A percentile compares a stretch with the other conserved stretches of the same genome.
Evolutionary conservation across 2,329 filamentous ascomycete genomes (phyloP).

Genomic region (Clarireedia monteithiana): DNA sequence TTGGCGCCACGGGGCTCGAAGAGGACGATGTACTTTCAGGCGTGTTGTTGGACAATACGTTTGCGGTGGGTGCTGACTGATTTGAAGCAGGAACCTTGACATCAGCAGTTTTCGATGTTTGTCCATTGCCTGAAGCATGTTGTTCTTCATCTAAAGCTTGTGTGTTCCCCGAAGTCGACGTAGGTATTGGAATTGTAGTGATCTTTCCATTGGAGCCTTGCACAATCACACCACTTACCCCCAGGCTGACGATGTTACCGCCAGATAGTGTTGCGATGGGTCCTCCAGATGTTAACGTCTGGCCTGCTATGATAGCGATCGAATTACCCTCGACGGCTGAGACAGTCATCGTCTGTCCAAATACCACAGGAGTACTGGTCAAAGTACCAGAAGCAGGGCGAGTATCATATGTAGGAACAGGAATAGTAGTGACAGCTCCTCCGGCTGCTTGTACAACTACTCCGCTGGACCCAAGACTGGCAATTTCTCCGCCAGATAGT

Average conservation of each 20-base stretch:
- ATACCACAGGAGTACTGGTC: not conserved
- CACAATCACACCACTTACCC: conserved; percentile 10
- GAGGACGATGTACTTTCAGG: too few species aligned
- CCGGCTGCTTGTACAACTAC: conserved; percentile 10
- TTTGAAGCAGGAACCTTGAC: too few species aligned
- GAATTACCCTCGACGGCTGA: not conserved
- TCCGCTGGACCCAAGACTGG: conserved; percentile 10
- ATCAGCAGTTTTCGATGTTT: too few species aligned
- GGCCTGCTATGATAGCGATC: conserved; percentile 7
- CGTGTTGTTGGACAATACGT: too few species aligned
- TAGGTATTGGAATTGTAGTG: conserved; percentile 1
- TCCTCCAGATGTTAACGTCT: conserved; percentile 11
- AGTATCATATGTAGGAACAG: not conserved
- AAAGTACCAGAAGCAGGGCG: not conserved
- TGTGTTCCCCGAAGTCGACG: not conserved
- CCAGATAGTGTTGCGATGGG: conserved; percentile 10
- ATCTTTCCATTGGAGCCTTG: conserved; percentile 12
- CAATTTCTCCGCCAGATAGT: conserved; percentile 8
- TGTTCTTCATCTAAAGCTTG: too few species aligned
- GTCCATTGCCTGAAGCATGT: too few species aligned
- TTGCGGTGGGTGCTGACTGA: too few species aligned
- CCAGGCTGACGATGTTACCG: conserved; percentile 8
- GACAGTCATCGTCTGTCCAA: not conserved
- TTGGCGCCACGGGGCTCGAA: too few species aligned
- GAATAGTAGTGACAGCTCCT: conserved; percentile 9